These are phyloP conservation scores for Hypoxylon fragiforme DNA, from an alignment of 495 filamentous ascomycete species.

Conservation along the genomic window DNA sequence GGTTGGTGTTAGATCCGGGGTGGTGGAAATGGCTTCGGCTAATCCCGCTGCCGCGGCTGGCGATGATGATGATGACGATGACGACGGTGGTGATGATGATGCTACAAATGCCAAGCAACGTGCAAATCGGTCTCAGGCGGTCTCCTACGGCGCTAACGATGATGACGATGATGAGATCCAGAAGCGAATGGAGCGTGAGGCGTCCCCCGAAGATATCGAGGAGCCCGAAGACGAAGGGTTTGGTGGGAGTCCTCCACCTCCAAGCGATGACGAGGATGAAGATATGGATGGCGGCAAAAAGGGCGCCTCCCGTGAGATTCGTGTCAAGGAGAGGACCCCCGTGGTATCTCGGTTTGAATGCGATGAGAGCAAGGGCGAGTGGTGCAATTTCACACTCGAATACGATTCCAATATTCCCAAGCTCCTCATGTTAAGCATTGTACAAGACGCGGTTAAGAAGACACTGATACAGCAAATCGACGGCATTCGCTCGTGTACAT, in stretches of 20 bases:
- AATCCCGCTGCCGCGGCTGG: slow-evolving; percentile 51
- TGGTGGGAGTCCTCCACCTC: slow-evolving; percentile 53
- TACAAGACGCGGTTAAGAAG: slow-evolving; percentile 73
- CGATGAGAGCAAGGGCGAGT: slow-evolving; percentile 71
- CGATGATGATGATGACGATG: slow-evolving; percentile 69
- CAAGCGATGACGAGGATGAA: slow-evolving; percentile 51
- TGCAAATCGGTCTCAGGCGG: slow-evolving; percentile 73
- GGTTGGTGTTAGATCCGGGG: slow-evolving; percentile 77
- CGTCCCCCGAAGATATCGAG: slow-evolving; percentile 56
- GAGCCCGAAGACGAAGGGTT: slow-evolving; percentile 61
- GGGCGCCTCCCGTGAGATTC: slow-evolving; percentile 59
- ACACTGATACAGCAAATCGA: slow-evolving; percentile 87
- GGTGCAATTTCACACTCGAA: slow-evolving; percentile 80
- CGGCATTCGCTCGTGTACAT: slow-evolving; percentile 71
- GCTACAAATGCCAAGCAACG: slow-evolving; percentile 77
- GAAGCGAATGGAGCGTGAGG: slow-evolving; percentile 56
- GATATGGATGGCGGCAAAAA: slow-evolving; percentile 40
- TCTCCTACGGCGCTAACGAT: slow-evolving; percentile 88
- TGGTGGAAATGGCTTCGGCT: slow-evolving; percentile 59
- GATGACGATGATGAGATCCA: slow-evolving; percentile 84
- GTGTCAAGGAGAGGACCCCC: slow-evolving; percentile 64
- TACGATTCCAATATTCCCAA: slow-evolving; percentile 83
- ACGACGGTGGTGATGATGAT: slow-evolving; percentile 81
- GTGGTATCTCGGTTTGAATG: slow-evolving; percentile 78
- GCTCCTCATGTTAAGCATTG: slow-evolving; percentile 86